Base-by-base conservation (phyloP, 1,284 basidiomycete species). In the Abortiporus biennis region DNA sequence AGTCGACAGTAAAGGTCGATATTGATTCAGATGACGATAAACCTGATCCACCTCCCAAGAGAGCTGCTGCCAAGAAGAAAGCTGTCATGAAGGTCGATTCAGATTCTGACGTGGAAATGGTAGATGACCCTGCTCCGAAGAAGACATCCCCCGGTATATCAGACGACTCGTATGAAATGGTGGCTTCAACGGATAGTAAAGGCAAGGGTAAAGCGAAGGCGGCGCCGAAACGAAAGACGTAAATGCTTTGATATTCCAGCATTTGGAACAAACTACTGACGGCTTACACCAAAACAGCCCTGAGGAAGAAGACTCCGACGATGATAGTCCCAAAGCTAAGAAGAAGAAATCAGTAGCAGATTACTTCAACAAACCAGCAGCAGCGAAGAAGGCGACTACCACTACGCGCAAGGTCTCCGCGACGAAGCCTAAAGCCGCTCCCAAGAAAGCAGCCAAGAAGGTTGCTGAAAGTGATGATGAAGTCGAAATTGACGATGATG, bases 191-290 rank as follows among this genome's bases (percentile, higher is more conserved):
- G 5, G 47, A 58, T 29, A 49, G 55, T 36, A 56, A 56, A 41
- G 53, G 53, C 23, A 66, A 69, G 45, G 65, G 57, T 30, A 69
- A 71, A 54, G 63, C 55, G 43, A 71, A 60, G 40, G 61, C 61
- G 45, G 22, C 47, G 34, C 52, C 42, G 27, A 81, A 78, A 58
- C 74, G 75, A 40, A 83, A 80, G 59, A 79, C 69, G 80, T 78
- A 55, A n/a, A n/a, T 33, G 63, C 56, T 13, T 20, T 33, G n/a
- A 19, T 36, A 32, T 17, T 11, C 33, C 16, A 8, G 9, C 33
- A 17, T 17, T 8, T 34, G 33, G 33, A 11, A 8, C n/a, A n/a
- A n/a, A n/a, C n/a, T n/a, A n/a, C n/a, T n/a, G n/a, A n/a, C n/a
- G n/a, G n/a, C 33, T 40, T 30, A 19, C 21, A 3, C 27, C 21